These are phyloP conservation scores for Sporothrix dimorphospora DNA, from an alignment of 2,329 filamentous ascomycete genomes.

Conservation along the genomic window DNA sequence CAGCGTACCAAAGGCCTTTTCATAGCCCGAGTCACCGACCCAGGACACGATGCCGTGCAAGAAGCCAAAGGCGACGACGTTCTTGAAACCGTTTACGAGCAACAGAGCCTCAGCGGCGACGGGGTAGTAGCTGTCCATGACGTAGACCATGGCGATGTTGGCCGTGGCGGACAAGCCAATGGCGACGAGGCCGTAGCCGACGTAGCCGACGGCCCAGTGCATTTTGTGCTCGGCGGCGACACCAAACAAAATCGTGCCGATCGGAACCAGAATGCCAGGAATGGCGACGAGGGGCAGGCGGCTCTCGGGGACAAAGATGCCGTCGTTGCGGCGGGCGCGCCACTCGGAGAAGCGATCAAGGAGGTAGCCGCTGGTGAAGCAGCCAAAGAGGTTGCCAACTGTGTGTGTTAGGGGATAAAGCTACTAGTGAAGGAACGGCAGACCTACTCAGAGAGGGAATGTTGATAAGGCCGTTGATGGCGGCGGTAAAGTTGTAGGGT, in stretches of 20 bases:
- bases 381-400: constrained; percentile 9
- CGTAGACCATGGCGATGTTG: constrained; percentile 26
- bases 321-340: constrained; percentile 15
- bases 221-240: constrained; percentile 10
- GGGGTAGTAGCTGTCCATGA: constrained; percentile 23
- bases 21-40: constrained; percentile 18
- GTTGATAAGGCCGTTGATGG: constrained; percentile 5
- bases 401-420: too few species aligned
- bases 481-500: constrained; percentile 18
- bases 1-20: constrained; percentile 3
- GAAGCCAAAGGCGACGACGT: constrained; percentile 20
- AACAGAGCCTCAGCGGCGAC: constrained; percentile 20
- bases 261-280: not conserved
- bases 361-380: not conserved
- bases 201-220: constrained; percentile 23
- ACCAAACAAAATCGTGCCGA: constrained; percentile 18
- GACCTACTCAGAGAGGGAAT: not conserved
- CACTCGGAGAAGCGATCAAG: not conserved
- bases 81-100: constrained; percentile 24
- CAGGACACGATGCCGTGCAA: constrained; percentile 19
- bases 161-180: constrained; percentile 11
- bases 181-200: constrained; percentile 19
- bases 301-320: constrained; percentile 22
- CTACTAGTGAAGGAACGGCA: too few species aligned
- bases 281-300: not conserved